Conservation (phyloP, 2,329 filamentous ascomycete species). For the Pseudophaeomoniella oleicola region DNA sequence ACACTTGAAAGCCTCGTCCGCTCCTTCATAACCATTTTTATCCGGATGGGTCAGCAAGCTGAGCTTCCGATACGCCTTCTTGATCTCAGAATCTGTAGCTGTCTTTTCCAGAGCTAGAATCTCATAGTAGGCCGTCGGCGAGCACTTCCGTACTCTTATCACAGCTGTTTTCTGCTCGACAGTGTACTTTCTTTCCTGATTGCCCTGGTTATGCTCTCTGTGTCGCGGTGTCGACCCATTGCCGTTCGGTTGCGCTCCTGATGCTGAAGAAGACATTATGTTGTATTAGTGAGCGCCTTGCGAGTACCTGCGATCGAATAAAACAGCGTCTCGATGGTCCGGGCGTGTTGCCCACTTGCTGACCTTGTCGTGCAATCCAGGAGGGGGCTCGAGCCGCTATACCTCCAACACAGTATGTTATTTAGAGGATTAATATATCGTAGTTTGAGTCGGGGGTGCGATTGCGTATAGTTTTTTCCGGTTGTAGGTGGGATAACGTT, state of each 20-base stretch:
- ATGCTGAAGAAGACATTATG: conserved; percentile 25
- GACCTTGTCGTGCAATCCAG: too few species aligned
- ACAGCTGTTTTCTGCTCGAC: conserved; percentile 85
- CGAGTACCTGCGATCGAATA: conserved; percentile 1
- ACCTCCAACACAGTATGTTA: too few species aligned
- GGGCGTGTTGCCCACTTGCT: too few species aligned
- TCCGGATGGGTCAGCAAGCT: conserved; percentile 92
- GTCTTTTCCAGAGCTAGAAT: conserved; percentile 65
- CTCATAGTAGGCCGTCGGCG: conserved; percentile 83
- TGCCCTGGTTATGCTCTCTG: conserved; percentile 34
- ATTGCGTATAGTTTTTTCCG: too few species aligned
- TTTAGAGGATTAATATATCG: too few species aligned
- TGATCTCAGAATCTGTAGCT: conserved; percentile 68
- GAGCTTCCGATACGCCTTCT: conserved; percentile 93
- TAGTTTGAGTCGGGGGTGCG: too few species aligned
- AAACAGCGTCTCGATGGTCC: too few species aligned
- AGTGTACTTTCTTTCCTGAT: conserved; percentile 52
- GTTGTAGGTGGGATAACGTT: too few species aligned
- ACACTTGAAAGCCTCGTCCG: conserved; percentile 96
- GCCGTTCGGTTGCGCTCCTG: conserved; percentile 26
- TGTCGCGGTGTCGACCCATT: conserved; percentile 19
- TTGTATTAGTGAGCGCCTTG: too few species aligned
- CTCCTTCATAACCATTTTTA: conserved; percentile 92
- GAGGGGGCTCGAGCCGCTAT: too few species aligned
- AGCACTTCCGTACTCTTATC: conserved; percentile 71